Conservation (phyloP, 305 asterid species). For the Plantago coronopus region DNA sequence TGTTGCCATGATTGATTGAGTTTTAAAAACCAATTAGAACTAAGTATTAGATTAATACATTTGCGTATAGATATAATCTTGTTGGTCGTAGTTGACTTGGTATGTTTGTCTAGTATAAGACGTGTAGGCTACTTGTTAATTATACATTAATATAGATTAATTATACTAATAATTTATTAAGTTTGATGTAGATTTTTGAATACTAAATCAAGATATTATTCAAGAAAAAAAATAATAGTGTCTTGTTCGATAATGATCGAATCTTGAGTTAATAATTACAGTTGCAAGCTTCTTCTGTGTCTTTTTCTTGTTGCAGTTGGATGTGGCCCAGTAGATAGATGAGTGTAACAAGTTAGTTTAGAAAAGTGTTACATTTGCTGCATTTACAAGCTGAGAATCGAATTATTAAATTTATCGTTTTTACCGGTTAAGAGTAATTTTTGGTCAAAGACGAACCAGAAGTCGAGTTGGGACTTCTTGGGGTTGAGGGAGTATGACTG, state of each 20-base stretch:
- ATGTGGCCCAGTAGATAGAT: neutral
- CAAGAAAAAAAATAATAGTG: too few relatives aligned
- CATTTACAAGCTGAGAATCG: constrained; percentile 4
- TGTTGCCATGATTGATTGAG: too few relatives aligned
- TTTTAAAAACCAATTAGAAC: too few relatives aligned
- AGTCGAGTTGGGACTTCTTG: too few relatives aligned
- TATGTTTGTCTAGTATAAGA: constrained; percentile 22
- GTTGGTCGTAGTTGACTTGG: neutral
- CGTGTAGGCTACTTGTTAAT: constrained; percentile 18
- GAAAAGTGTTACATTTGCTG: neutral
- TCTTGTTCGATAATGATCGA: too few relatives aligned
- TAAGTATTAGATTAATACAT: too few relatives aligned
- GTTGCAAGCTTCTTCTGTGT: neutral
- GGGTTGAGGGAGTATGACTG: too few relatives aligned
- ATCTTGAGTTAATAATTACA: too few relatives aligned
- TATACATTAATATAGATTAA: neutral
- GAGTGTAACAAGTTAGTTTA: neutral
- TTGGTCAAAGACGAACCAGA: too few relatives aligned
- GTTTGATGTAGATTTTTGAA: too few relatives aligned
- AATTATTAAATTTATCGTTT: neutral
- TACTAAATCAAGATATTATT: too few relatives aligned
- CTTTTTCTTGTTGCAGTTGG: neutral
- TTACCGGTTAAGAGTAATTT: neutral
- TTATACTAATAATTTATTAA: neutral
- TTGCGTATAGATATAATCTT: too few relatives aligned